Conservation (phyloP, 257 asterid genomes). For the Primulina tabacum region DNA sequence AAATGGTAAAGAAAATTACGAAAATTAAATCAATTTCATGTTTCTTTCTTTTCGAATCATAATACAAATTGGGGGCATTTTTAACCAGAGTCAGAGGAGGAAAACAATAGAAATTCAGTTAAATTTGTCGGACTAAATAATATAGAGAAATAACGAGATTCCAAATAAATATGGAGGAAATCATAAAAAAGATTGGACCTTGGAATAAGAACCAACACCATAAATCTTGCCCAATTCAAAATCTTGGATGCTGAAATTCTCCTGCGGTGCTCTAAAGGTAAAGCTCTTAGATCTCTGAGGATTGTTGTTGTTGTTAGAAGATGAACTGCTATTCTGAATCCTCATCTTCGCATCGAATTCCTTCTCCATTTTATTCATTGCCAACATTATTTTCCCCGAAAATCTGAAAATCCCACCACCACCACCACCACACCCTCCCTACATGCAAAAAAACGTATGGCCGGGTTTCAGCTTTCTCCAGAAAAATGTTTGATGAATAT, state of each 20-base stretch:
- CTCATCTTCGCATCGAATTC: constrained; percentile 78
- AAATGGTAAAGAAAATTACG: neutral
- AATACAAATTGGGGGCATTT: neutral
- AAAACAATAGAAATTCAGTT: neutral
- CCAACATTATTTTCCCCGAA: constrained; percentile 48
- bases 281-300: constrained; percentile 81
- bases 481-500: constrained; percentile 38
- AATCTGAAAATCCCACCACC: constrained; percentile 24
- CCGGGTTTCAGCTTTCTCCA: constrained; percentile 29
- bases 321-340: constrained; percentile 51
- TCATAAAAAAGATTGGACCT: constrained; percentile 42
- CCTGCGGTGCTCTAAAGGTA: constrained; percentile 92
- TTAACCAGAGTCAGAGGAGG: constrained; percentile 1
- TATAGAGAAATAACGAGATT: constrained; percentile 13
- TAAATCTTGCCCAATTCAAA: constrained; percentile 94
- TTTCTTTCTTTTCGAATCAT: neutral
- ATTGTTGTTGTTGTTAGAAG: constrained; percentile 30
- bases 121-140: neutral
- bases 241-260: constrained; percentile 85
- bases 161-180: no score
- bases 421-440: constrained; percentile 13
- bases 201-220: constrained; percentile 99
- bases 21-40: neutral
- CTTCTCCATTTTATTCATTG: constrained; percentile 64
- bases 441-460: constrained; percentile 26